Base-by-base conservation (phyloP, 139 green algal species). In the Haematococcus sp. region DNA sequence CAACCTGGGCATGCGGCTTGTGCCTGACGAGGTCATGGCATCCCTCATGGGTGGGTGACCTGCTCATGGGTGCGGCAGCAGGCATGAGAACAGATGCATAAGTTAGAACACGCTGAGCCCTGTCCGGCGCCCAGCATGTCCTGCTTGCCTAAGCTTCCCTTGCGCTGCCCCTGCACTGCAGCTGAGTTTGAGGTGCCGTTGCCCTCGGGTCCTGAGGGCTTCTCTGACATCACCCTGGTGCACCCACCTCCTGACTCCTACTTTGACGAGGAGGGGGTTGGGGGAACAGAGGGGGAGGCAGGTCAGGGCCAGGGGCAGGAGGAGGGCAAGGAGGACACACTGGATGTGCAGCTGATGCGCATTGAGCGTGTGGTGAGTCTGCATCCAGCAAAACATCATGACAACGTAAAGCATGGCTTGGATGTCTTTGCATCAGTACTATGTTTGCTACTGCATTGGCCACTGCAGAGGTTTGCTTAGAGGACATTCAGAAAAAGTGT, bases 11-110 rank as follows among this genome's bases (percentile, higher is more conserved):
- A 65, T 65, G 58, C 28, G 58, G 55, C 23, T 79, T 54, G 66
- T 79, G 55, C 74, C 74, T 27, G 74, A 79, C 15, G 64, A 79
- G 27, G 74, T 70, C 30, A 63, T 79, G 54, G 74, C 74, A 23
- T 19, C 54, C 23, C 66, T 79, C 32, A 31, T 63, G 58, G 74
- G 74, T 79, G 63, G 19, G 51, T 65, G 58, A 16, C 11, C 4
- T 15, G 4, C 16, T 32, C 46, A 20, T 27, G 20, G 15, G 40
- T 7, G 40, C 7, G 40, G 40, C 40, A 49, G 40, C 7, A 11
- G 40, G 40, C 7, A 49, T 49, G 40, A 49, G 7, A 7, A 49
- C n/a, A n/a, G n/a, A n/a, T n/a, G n/a, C n/a, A n/a, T n/a, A n/a
- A n/a, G n/a, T n/a, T n/a, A n/a, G n/a, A n/a, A n/a, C n/a, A n/a